These are phyloP conservation scores for Rasamsonia emersonii DNA, from an alignment of 2,329 filamentous ascomycete genomes.

Conservation along the genomic window DNA sequence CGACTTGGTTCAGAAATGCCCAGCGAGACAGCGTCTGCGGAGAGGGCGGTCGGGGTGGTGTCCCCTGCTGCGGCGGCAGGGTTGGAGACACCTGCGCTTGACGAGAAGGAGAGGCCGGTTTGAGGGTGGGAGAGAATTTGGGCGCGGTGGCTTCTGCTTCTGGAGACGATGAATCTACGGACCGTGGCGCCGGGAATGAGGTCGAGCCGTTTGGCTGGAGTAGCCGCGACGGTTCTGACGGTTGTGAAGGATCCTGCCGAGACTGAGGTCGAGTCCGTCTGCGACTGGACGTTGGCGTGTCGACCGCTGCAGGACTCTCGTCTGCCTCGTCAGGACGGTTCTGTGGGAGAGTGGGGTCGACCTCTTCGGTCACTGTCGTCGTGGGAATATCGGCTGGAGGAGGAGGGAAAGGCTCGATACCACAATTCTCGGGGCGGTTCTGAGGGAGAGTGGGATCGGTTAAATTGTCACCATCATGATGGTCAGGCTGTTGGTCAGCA, in stretches of 20 bases:
- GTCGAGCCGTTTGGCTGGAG: conserved; percentile 26
- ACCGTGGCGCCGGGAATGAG: conserved; percentile 24
- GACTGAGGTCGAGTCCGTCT: conserved; percentile 20
- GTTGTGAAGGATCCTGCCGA: conserved; percentile 8
- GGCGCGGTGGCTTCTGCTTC: conserved; percentile 27
- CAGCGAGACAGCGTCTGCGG: conserved; percentile 36
- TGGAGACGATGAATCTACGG: conserved; percentile 20
- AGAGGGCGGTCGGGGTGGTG: conserved; percentile 17
- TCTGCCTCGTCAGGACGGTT: conserved; percentile 33
- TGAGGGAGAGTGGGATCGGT: conserved; percentile 4
- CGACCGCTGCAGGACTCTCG: no score
- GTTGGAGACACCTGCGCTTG: conserved; percentile 9
- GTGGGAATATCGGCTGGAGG: conserved; percentile 1
- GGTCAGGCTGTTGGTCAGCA: conserved; percentile 11
- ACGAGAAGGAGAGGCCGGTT: conserved; percentile 21
- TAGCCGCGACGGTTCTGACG: conserved; percentile 1
- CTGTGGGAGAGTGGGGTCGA: conserved; percentile 40
- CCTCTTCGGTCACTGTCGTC: conserved; percentile 9
- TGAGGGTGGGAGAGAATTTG: conserved; percentile 25
- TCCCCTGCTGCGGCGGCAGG: conserved; percentile 12
- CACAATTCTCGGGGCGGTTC: conserved; percentile 12
- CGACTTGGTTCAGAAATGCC: conserved; percentile 51
- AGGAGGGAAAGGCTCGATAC: conserved; percentile 3
- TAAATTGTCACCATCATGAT: conserved; percentile 12
- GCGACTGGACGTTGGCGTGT: neutral